Conservation (phyloP, 345 rosid genomes). For the Eucalyptus leucophloia region DNA sequence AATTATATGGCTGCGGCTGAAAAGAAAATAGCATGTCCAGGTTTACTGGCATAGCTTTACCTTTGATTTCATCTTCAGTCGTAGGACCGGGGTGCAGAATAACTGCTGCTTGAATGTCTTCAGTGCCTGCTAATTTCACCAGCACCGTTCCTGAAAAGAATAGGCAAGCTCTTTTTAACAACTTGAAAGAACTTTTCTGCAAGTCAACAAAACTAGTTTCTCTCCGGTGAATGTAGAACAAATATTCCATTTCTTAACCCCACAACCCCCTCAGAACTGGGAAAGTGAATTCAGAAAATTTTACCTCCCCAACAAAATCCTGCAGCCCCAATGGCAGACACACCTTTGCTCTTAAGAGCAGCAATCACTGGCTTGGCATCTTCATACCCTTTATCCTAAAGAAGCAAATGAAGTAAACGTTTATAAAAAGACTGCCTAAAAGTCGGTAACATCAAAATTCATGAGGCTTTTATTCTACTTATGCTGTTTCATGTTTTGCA, state of each 20-base stretch:
- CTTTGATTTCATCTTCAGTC: conserved; percentile 7
- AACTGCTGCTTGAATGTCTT: conserved; percentile 11
- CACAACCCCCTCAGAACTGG: background rate
- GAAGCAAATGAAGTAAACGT: background rate
- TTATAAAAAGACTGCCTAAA: background rate
- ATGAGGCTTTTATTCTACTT: background rate
- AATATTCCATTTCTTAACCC: background rate
- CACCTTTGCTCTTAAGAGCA: conserved; percentile 11
- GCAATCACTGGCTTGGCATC: conserved; percentile 18
- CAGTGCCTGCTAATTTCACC: conserved; percentile 6
- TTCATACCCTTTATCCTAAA: conserved; percentile 19
- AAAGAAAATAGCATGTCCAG: background rate
- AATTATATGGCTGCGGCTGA: background rate
- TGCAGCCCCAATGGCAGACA: conserved; percentile 17
- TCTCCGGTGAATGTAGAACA: background rate
- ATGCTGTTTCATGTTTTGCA: background rate
- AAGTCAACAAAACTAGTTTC: background rate
- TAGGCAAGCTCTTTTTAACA: background rate
- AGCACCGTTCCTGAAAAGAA: conserved; percentile 7
- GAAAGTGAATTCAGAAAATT: background rate
- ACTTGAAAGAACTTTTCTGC: background rate
- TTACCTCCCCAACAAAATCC: conserved; percentile 39
- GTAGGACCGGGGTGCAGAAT: conserved; percentile 16
- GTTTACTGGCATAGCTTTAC: background rate
- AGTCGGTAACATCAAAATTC: background rate